phyloP scores from a whole-genome alignment of 495 filamentous ascomycete genomes.

The Tuber borchii region DNA sequence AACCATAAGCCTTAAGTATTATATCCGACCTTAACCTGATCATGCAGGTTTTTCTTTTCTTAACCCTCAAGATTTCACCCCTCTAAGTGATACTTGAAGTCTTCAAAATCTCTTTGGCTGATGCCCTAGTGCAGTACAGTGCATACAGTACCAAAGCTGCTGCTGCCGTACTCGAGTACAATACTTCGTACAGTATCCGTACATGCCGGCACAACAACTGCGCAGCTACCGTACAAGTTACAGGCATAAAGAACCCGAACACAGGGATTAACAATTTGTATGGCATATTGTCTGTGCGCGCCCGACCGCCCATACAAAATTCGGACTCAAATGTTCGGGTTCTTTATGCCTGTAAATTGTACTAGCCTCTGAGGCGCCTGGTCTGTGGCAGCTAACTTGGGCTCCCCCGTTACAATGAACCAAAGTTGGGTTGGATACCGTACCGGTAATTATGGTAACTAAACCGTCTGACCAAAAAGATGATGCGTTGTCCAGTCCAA shows the following conservation, averaged over 20 bases:
- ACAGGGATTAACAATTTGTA: too few species aligned
- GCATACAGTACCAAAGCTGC: not conserved
- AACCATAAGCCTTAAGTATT: not conserved
- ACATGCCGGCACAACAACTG: not conserved
- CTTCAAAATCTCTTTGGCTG: not conserved
- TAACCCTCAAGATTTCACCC: not conserved
- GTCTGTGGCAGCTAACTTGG: constrained; percentile 1
- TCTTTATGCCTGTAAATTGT: too few species aligned
- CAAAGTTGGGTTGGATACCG: not conserved
- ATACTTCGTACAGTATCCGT: not conserved
- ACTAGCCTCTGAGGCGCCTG: not conserved
- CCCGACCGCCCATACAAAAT: too few species aligned
- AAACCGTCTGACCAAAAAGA: not conserved
- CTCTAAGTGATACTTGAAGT: not conserved
- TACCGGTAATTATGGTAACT: too few species aligned
- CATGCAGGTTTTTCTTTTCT: not conserved
- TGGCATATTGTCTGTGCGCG: too few species aligned
- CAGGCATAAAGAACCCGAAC: too few species aligned
- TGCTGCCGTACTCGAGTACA: not conserved
- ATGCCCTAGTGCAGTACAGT: not conserved
- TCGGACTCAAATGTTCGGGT: too few species aligned
- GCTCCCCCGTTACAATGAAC: not conserved
- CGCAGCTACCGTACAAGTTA: not conserved
- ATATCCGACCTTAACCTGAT: not conserved
- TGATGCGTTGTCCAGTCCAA: constrained; percentile 3